Evolutionary conservation across 2,329 filamentous ascomycete genomes (phyloP), one percentile per base, ranked within the genome.

Genomic region (Arthrobotrys megalospora): DNA sequence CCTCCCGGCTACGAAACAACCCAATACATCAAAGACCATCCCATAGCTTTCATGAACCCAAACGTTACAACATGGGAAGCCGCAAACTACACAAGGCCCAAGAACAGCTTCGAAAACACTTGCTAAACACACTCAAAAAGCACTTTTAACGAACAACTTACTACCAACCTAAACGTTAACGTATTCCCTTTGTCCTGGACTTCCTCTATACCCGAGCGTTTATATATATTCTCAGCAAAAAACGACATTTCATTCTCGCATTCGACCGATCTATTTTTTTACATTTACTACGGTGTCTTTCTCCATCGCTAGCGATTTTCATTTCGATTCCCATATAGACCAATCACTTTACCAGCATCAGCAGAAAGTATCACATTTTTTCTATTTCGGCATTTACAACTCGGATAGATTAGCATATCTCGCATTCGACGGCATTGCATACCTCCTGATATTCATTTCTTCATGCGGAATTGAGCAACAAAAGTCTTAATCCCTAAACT

Each of bases 1-100:
- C 88, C 87, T 6, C 85, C 85, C 0, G 87, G 87, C 2, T 88
- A 86, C 77, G 86, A 87, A 77, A 88, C 87, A 1, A 88, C 87
- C 0, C 81, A 86, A 66, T 88, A 88, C 71, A 88, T 88, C 80
- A 83, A 84, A 65, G 82, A 85, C 24, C 87, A 88, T 78, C 84
- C 85, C 0, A 83, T 83, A 53, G 85, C 87, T 21, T 88, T 88
- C 79, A 85, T 83, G 41, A 87, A 88, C 81, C 83, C 85, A 0
- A 88, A 89, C 80, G 79, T 86, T 1, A 89, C 88, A 10, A 86
- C 81, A 76, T 62, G 81, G 81, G 62, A 71, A 14, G 12, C 21
- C 1, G 68, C 75, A 48, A 78, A 78, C 36, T 78, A 60, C 43
- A 72, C 75, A 4, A 10, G 75, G 7, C 75, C 75, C n/a, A 67